Evolutionary conservation across 169 alveolate genomes (phyloP), one percentile per base, ranked within the genome.

Genomic region (Babesia ovata): DNA sequence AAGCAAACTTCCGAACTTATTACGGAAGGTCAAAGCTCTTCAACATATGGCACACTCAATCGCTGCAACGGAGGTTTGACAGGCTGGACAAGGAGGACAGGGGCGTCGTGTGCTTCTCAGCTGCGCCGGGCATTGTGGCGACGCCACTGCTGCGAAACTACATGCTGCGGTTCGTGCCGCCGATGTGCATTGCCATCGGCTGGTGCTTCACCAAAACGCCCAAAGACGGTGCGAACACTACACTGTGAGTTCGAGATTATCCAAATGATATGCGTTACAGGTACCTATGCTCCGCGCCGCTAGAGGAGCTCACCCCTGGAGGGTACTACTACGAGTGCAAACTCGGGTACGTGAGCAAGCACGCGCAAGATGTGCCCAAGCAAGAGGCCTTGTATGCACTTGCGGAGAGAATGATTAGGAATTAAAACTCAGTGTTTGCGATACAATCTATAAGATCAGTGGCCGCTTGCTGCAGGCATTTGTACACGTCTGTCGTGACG

Each of bases 31-130:
- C 82, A 17, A 79, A 79, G 46, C 54, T 79, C 14, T 79, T 21
- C 63, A 61, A 54, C 61, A 73, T 79, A 6, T 79, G 87, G 87
- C 75, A 65, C 59, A 53, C 87, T 1, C 87, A 79, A 63, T 67
- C 87, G 12, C 54, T 79, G 39, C 87, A 79, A 50, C 74, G 87
- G 42, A 39, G 87, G 57, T 61, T 71, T 22, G 65, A 62, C 28
- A 79, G 66, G 45, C 53, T 79, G 12, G 44, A 17, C 10, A 42
- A 26, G n/a, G 65, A 53, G 12, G 24, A 28, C 22, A 60, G 24
- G 44, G 75, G 75, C 39, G 74, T 54, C 19, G 60, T 71, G 10
- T 49, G 73, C 36, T 48, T 79, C n/a, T 60, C 78, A 24, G 71
- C 66, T 33, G 83, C 77, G 19, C 87, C 87, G 11, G 87, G 87